Conservation (phyloP, 2,329 filamentous ascomycete genomes). For the Penicillium crustosum region DNA sequence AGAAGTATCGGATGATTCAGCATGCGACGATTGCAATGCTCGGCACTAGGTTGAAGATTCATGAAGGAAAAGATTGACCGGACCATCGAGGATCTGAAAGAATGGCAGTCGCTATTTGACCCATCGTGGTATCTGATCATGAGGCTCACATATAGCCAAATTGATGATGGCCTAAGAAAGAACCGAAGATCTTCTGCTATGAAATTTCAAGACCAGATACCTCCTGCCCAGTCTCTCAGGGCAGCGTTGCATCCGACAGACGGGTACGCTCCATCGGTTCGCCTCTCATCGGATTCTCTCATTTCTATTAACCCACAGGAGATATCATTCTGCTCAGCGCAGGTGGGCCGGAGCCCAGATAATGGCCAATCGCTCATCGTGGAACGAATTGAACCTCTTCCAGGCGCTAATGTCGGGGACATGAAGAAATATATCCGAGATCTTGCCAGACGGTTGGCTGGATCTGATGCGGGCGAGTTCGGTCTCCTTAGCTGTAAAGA, state of each 20-base stretch:
- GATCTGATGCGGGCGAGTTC: neutral
- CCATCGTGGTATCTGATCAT: slow-evolving; percentile 3
- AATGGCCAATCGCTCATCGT: neutral
- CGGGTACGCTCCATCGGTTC: neutral
- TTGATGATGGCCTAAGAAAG: neutral
- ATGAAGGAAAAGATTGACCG: slow-evolving; percentile 10
- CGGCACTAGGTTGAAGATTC: neutral
- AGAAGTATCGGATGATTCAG: neutral
- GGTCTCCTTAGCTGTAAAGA: neutral
- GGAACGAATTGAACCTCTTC: neutral
- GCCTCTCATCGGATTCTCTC: neutral
- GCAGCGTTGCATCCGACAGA: neutral
- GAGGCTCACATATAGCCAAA: neutral
- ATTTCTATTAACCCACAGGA: neutral
- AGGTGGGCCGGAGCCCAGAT: neutral
- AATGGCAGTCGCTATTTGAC: slow-evolving; percentile 1
- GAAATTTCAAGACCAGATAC: neutral
- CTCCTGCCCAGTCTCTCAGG: neutral
- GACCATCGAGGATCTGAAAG: neutral
- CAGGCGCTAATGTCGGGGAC: neutral
- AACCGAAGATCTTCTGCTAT: neutral
- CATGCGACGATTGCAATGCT: neutral
- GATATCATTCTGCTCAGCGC: neutral
- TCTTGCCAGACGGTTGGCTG: neutral
- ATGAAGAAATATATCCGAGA: neutral